A percentile compares a stretch with the other conserved stretches of the same genome.
Conservation (phyloP, 2,329 filamentous ascomycete species). For the Ceratocystiopsis brevicomis region DNA sequence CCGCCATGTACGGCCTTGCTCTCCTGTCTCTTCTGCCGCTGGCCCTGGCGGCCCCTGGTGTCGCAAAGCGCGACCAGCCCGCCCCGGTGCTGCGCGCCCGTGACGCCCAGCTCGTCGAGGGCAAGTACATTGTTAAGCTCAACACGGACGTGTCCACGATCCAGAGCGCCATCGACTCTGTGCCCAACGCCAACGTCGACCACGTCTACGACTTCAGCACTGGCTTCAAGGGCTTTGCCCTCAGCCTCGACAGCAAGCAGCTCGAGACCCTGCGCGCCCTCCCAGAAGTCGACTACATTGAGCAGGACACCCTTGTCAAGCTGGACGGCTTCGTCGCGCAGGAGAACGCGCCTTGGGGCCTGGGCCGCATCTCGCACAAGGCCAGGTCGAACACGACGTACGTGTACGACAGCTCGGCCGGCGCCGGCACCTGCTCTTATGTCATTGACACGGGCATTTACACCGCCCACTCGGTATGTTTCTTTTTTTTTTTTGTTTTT, state of each 20-base stretch:
- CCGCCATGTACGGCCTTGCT: constrained; percentile 61
- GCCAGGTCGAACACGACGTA: constrained; percentile 98
- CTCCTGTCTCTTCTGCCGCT: constrained; percentile 55
- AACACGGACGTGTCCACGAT: constrained; percentile 79
- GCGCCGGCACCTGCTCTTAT: constrained; percentile 96
- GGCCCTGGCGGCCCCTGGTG: constrained; percentile 58
- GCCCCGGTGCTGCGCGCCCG: constrained; percentile 72
- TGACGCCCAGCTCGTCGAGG: constrained; percentile 64
- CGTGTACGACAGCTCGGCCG: constrained; percentile 71
- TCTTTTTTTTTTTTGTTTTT: too few species aligned
- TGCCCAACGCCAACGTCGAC: constrained; percentile 82
- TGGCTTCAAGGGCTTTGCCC: constrained; percentile 45
- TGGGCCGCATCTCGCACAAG: constrained; percentile 91
- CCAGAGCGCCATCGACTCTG: constrained; percentile 70
- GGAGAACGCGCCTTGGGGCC: constrained; percentile 94
- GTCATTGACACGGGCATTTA: constrained; percentile 98
- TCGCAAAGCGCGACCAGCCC: constrained; percentile 70
- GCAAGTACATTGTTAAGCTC: constrained; percentile 97
- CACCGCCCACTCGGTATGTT: constrained; percentile 48
- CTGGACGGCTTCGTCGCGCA: constrained; percentile 28
- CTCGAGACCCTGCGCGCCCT: constrained; percentile 89
- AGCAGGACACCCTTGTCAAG: constrained; percentile 26
- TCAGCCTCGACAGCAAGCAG: constrained; percentile 82
- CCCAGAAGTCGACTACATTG: constrained; percentile 51
- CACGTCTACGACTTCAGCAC: constrained; percentile 89